Evolutionary conservation across 1,139 yeast genomes (phyloP), one percentile per base, ranked within the genome.

Genomic region (Saccharomycopsis hybrid): DNA sequence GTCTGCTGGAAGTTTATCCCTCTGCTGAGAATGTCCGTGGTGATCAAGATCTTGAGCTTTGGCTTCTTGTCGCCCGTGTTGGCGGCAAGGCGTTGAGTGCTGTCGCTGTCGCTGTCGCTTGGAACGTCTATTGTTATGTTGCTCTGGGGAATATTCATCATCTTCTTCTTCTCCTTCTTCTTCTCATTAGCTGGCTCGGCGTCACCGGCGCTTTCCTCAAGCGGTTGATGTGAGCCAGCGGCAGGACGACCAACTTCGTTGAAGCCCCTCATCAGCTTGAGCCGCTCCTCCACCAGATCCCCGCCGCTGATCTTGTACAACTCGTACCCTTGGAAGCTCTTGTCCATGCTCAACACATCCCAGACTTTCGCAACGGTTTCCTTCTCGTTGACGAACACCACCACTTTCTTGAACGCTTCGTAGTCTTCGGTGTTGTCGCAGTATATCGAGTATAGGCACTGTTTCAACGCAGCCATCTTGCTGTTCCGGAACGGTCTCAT

Each of bases 21-120:
- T 60, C 98, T 73, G 1, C 97, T 94, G 56, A 87, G 71, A 44
- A 92, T 71, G 66, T 92, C 98, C 0, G 97, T 89, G n/a, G 96
- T 85, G 1, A 92, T 80, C 43, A 92, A 70, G 0, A 92, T 84
- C 59, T 83, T 83, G 55, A 71, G 53, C 5, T 54, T 56, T 55
- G 29, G 48, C 44, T 9, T 43, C 45, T 29, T 33, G 9, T 36
- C 44, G 25, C n/a, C 27, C 3, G 7, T 5, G 11, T 7, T 8
- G 35, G 35, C 35, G 11, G 13, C 28, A 29, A n/a, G 25, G n/a
- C 44, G 35, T 30, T 40, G 43, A 11, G 8, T 8, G 35, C 11
- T 18, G 18, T 18, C 18, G 13, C 9, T 9, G 9, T 29, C 25
- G 36, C 28, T 29, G n/a, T 41, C 38, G 33, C 9, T 25, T 13